Conservation (phyloP, 331 rosid genomes). For the Ulmus americana region DNA sequence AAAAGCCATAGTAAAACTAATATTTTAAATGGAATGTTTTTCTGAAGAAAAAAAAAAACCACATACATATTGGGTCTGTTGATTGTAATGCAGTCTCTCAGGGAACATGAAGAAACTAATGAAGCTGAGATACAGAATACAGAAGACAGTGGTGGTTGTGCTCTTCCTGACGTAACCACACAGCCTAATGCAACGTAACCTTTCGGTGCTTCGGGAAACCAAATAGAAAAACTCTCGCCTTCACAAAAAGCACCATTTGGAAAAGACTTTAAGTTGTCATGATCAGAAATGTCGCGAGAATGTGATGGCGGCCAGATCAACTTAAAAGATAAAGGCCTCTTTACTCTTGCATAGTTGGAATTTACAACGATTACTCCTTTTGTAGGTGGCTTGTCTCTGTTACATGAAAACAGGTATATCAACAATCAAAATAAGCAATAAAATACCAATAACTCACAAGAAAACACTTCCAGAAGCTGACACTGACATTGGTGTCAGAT, state of each 20-base stretch:
- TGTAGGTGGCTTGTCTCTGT: slow-evolving; percentile 94
- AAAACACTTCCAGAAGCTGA: slow-evolving; percentile 19
- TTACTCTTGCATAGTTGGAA: slow-evolving; percentile 59
- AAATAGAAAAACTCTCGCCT: slow-evolving; percentile 57
- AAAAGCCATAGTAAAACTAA: neutral
- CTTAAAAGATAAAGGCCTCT: slow-evolving; percentile 68
- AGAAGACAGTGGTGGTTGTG: slow-evolving; percentile 71
- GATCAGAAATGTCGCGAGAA: slow-evolving; percentile 31
- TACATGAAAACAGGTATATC: slow-evolving; percentile 24
- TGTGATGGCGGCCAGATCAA: slow-evolving; percentile 69
- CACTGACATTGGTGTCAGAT: slow-evolving; percentile 82
- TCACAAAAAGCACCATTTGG: slow-evolving; percentile 23
- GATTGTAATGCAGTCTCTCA: slow-evolving; percentile 71
- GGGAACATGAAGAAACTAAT: slow-evolving; percentile 65
- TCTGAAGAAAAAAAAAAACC: slow-evolving; percentile 8
- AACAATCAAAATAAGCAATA: slow-evolving; percentile 5
- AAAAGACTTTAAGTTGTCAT: slow-evolving; percentile 26
- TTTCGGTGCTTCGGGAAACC: slow-evolving; percentile 93
- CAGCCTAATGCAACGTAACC: slow-evolving; percentile 94
- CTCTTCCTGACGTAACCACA: slow-evolving; percentile 60
- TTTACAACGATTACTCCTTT: slow-evolving; percentile 88
- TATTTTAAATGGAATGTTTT: neutral
- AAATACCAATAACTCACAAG: slow-evolving; percentile 20
- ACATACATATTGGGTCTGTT: slow-evolving; percentile 57
- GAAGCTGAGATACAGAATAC: slow-evolving; percentile 67